Evolutionary conservation across 2,329 filamentous ascomycete species (phyloP), one percentile per base, ranked within the genome.

Genomic region (Aspergillus glaucus): DNA sequence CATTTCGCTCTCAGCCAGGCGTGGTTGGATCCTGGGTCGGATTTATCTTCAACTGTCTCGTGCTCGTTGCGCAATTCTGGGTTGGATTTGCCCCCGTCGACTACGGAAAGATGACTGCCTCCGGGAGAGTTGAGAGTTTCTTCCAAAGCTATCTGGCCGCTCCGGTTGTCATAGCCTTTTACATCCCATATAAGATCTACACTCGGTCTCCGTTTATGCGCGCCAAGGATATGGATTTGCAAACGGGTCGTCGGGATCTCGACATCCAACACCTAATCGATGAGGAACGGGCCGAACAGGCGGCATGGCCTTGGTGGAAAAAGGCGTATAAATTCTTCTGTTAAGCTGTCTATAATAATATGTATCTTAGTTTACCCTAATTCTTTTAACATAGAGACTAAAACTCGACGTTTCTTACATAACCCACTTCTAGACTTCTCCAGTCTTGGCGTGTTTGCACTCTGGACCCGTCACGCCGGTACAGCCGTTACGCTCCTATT

Each of bases 31-130:
- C 88, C 2, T 96, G 85, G 77, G 52, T 93, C 26, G 91, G 91
- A 21, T 77, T 95, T 49, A 55, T 74, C 28, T 81, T 95, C 65
- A 95, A 95, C 70, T 49, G 78, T 17, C 70, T 92, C 36, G 84
- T 95, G 26, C 77, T 96, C 24, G 65, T 86, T 42, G 88, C 87
- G 1, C 90, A 96, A 66, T 92, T 95, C 73, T 96, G 89, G 87
- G 84, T 87, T 44, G 88, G 87, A 24, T 83, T 87, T 3, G 90
- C 84, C 63, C 90, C 91, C 3, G 78, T 92, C 43, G 79, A 74
- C 21, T 84, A 79, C 61, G 59, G 62, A 4, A 47, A 68, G 0
- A 73, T 74, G 66, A 73, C 73, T 0, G 53, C 72, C 4, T 40
- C 60, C 1, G 65, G 75, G 6, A 72, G 82, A 37, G 79, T 80